A percentile compares a stretch with the other conserved stretches of the same genome.
Evolutionary conservation across 1,284 basidiomycete genomes (phyloP).

Genomic region (Leccinum holopus): DNA sequence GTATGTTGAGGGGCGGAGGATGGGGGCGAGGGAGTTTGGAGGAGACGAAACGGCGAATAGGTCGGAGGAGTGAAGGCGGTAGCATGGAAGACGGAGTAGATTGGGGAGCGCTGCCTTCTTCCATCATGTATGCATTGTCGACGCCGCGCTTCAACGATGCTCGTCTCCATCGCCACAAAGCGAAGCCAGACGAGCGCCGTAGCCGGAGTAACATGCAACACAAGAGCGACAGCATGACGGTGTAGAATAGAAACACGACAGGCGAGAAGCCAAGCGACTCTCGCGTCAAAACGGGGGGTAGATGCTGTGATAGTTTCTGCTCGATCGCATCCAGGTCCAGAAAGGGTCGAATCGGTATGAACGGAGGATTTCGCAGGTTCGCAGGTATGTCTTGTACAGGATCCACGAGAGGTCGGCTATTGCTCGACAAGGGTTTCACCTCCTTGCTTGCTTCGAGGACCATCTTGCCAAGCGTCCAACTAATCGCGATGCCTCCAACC

Average conservation of each 20-base stretch:
- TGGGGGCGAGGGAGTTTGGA: conserved; percentile 32
- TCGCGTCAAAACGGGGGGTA: conserved; percentile 58
- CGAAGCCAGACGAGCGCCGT: conserved; percentile 50
- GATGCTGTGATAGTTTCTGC: conserved; percentile 58
- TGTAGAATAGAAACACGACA: conserved; percentile 56
- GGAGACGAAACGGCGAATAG: conserved; percentile 40
- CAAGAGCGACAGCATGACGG: conserved; percentile 42
- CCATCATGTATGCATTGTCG: conserved; percentile 51
- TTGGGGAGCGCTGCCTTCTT: conserved; percentile 50
- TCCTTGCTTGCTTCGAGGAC: conserved; percentile 94
- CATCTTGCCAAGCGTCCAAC: conserved; percentile 98
- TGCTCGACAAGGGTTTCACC: conserved; percentile 51
- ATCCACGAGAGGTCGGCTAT: conserved; percentile 59
- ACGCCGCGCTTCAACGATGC: conserved; percentile 37
- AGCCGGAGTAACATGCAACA: conserved; percentile 51
- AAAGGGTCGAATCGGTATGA: conserved; percentile 61
- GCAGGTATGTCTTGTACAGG: conserved; percentile 64
- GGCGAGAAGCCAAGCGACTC: conserved; percentile 69
- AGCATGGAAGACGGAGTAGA: conserved; percentile 33
- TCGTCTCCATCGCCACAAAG: conserved; percentile 48
- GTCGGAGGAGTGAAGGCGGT: conserved; percentile 36
- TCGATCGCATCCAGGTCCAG: conserved; percentile 59
- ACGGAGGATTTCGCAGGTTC: conserved; percentile 45
- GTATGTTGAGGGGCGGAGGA: conserved; percentile 30
- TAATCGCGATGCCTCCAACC: conserved; percentile 90